These are phyloP conservation scores for Tolypocladium inflatum DNA, from an alignment of 2,329 filamentous ascomycete genomes.

Conservation along the genomic window DNA sequence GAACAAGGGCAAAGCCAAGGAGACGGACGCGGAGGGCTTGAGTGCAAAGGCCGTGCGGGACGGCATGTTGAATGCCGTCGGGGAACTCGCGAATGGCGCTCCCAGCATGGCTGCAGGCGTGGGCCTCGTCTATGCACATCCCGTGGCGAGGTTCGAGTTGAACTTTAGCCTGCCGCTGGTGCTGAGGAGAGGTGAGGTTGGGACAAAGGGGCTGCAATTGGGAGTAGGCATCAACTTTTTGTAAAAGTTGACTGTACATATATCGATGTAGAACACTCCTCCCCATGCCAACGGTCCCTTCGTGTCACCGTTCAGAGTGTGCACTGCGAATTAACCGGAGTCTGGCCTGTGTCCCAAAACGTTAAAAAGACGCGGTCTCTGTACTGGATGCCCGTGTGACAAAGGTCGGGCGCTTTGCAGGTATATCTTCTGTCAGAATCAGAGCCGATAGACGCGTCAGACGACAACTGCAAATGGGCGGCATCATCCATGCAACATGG, in stretches of 20 bases:
- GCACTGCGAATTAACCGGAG: no score
- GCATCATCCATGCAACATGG: no score
- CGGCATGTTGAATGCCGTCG: conserved; percentile 52
- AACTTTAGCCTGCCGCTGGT: conserved; percentile 90
- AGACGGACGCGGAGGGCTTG: conserved; percentile 23
- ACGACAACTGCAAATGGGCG: no score
- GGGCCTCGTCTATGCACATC: conserved; percentile 90
- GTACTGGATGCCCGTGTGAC: no score
- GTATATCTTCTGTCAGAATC: no score
- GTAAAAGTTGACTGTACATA: conserved; percentile 33
- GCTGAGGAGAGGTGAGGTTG: conserved; percentile 72
- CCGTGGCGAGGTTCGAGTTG: conserved; percentile 85
- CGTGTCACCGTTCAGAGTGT: not conserved
- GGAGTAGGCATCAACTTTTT: conserved; percentile 96
- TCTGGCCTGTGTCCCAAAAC: no score
- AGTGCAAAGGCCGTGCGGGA: conserved; percentile 35
- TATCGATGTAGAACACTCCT: conserved; percentile 1
- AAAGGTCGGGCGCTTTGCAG: no score
- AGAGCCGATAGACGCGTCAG: no score
- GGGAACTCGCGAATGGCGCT: conserved; percentile 61
- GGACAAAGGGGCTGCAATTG: conserved; percentile 83
- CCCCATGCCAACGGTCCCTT: not conserved
- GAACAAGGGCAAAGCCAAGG: conserved; percentile 39
- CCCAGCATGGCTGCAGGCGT: conserved; percentile 82
- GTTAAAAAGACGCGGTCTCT: no score